Evolutionary conservation across 805 yeast genomes (phyloP).

Genomic region (Kuraishia hungarica): DNA sequence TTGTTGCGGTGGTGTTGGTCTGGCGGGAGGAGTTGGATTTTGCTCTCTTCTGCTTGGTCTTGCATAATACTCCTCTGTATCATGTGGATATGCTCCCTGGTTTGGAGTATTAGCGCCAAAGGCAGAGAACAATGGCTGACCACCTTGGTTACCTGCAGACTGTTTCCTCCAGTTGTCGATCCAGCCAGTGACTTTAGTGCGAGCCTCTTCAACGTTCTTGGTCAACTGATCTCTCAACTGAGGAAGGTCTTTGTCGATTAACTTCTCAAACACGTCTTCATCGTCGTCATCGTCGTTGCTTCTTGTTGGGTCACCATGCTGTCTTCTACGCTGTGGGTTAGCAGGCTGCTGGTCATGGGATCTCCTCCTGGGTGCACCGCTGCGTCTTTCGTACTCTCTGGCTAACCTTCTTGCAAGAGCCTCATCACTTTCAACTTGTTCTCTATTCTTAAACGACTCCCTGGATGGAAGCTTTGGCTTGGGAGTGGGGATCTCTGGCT

Average conservation of each 20-base stretch:
- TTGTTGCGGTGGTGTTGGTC: neutral
- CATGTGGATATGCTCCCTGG: neutral
- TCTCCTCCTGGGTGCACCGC: slow-evolving; percentile 4
- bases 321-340: slow-evolving; percentile 21
- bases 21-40: neutral
- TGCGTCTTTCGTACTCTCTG: slow-evolving; percentile 35
- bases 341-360: slow-evolving; percentile 21
- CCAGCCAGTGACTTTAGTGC: slow-evolving; percentile 71
- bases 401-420: slow-evolving; percentile 74
- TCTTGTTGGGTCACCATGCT: slow-evolving; percentile 7
- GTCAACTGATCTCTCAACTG: slow-evolving; percentile 59
- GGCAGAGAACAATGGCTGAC: slow-evolving; percentile 21
- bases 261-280: slow-evolving; percentile 45
- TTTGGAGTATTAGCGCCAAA: slow-evolving; percentile 10
- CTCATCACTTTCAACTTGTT: slow-evolving; percentile 68
- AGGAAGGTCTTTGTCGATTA: slow-evolving; percentile 45
- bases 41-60: slow-evolving; percentile 3
- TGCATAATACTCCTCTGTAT: neutral
- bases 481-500: slow-evolving; percentile 40
- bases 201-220: slow-evolving; percentile 77
- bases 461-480: slow-evolving; percentile 25
- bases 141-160: slow-evolving; percentile 16
- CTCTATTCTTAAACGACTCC: slow-evolving; percentile 20
- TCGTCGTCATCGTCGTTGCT: slow-evolving; percentile 30
- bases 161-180: slow-evolving; percentile 53